phyloP scores from a whole-genome alignment of 495 filamentous ascomycete species.

The Penicillium turbatum region DNA sequence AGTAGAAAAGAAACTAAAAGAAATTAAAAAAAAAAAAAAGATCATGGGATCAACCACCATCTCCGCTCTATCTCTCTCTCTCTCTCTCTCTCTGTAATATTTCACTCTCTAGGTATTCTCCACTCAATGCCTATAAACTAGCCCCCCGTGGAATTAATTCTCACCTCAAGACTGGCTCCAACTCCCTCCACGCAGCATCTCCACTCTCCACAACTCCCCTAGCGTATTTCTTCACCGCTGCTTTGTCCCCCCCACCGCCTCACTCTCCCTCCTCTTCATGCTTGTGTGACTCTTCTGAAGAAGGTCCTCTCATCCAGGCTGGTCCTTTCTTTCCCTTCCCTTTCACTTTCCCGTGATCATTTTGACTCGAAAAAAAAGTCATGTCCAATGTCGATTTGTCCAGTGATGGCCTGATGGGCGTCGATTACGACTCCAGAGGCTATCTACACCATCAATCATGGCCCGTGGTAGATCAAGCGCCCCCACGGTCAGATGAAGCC shows the following conservation, averaged over 20 bases:
- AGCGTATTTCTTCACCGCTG: conserved; percentile 47
- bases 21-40: not conserved
- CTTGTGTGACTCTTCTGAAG: conserved; percentile 27
- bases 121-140: not conserved
- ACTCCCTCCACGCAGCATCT: conserved; percentile 11
- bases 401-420: conserved; percentile 43
- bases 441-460: conserved; percentile 43
- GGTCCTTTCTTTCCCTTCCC: conserved; percentile 16
- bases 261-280: conserved; percentile 25
- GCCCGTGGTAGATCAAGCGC: conserved; percentile 42
- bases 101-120: no score
- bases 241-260: conserved; percentile 45
- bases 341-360: conserved; percentile 6
- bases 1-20: not conserved
- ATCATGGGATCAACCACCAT: conserved; percentile 3
- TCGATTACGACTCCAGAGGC: conserved; percentile 47
- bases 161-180: not conserved
- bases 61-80: no score
- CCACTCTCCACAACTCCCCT: conserved; percentile 32
- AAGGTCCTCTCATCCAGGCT: conserved; percentile 31
- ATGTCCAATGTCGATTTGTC: conserved; percentile 46
- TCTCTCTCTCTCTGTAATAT: no score
- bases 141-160: conserved; percentile 1
- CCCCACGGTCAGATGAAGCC: conserved; percentile 32
- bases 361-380: conserved; percentile 18